Evolutionary conservation across 2,329 filamentous ascomycete species (phyloP).

Genomic region (Metarhizium anisopliae): DNA sequence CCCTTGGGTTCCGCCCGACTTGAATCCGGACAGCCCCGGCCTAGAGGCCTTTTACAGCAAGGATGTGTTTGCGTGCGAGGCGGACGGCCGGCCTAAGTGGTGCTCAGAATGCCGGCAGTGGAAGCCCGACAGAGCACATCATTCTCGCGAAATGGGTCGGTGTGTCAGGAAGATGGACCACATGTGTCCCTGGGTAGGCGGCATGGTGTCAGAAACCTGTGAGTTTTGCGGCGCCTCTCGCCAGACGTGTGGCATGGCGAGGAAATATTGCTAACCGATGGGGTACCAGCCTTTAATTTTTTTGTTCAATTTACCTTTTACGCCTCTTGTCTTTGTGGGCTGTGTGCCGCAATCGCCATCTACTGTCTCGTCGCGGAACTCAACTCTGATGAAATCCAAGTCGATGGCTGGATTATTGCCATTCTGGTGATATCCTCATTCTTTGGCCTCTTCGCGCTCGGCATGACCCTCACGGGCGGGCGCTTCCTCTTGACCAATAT

Average conservation of each 20-base stretch:
- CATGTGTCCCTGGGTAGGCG: constrained; percentile 94
- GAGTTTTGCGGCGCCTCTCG: constrained; percentile 16
- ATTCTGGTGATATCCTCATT: constrained; percentile 57
- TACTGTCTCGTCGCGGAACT: constrained; percentile 52
- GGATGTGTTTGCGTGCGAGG: constrained; percentile 76
- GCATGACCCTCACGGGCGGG: constrained; percentile 67
- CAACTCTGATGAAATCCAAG: constrained; percentile 22
- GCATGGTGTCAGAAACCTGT: constrained; percentile 77
- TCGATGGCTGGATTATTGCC: constrained; percentile 56
- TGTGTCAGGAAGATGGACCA: constrained; percentile 92
- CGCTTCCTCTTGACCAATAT: constrained; percentile 64
- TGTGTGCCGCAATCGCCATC: constrained; percentile 54
- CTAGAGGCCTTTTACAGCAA: constrained; percentile 72
- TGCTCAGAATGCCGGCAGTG: constrained; percentile 77
- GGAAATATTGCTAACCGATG: neutral
- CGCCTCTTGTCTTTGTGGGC: constrained; percentile 55
- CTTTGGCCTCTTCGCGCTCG: constrained; percentile 71
- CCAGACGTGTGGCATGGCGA: too few relatives aligned
- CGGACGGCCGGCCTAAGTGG: constrained; percentile 76
- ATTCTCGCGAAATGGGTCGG: constrained; percentile 71
- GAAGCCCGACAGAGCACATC: constrained; percentile 82
- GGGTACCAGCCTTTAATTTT: constrained; percentile 64
- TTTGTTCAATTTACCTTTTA: constrained; percentile 84
- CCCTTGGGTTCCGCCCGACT: constrained; percentile 30
- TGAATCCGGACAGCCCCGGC: constrained; percentile 52